Evolutionary conservation across 2,329 filamentous ascomycete species (phyloP).

Genomic region (Nemania bipapillata): DNA sequence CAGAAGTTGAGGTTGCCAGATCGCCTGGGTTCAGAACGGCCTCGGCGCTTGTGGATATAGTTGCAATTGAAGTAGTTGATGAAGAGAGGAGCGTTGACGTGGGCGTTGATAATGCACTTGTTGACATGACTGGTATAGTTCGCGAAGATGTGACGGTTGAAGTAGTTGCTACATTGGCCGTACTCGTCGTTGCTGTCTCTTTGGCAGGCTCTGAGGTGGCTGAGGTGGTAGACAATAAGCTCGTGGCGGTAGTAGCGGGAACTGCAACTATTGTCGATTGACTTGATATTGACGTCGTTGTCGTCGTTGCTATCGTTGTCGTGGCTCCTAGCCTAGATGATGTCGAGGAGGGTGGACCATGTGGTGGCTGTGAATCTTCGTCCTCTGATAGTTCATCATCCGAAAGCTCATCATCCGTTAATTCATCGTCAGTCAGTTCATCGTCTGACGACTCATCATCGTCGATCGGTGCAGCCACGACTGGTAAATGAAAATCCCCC

Average conservation of each 20-base stretch:
- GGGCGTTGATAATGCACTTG: background rate
- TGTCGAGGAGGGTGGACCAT: background rate
- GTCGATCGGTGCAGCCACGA: background rate
- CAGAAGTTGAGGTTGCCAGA: background rate
- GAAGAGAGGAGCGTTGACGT: background rate
- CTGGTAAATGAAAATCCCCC: slow-evolving; percentile 1
- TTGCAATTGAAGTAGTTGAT: background rate
- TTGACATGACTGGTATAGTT: background rate
- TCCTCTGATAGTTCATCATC: slow-evolving; percentile 8
- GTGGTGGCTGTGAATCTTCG: background rate
- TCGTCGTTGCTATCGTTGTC: too few species aligned
- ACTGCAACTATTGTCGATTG: background rate
- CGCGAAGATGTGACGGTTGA: background rate
- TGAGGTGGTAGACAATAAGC: slow-evolving; percentile 5
- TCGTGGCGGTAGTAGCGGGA: background rate
- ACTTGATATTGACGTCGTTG: slow-evolving; percentile 7
- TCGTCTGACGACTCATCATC: slow-evolving; percentile 14
- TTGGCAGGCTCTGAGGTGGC: background rate
- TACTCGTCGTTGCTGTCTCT: background rate
- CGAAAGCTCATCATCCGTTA: slow-evolving; percentile 1
- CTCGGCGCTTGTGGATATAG: background rate
- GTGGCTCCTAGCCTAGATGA: background rate
- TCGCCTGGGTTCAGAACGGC: background rate
- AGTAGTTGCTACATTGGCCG: background rate
- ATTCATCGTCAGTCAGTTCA: slow-evolving; percentile 5